Evolutionary conservation across 352 stramenopile species (phyloP), one percentile per base, ranked within the genome.

Genomic region (Pythium graminicola): DNA sequence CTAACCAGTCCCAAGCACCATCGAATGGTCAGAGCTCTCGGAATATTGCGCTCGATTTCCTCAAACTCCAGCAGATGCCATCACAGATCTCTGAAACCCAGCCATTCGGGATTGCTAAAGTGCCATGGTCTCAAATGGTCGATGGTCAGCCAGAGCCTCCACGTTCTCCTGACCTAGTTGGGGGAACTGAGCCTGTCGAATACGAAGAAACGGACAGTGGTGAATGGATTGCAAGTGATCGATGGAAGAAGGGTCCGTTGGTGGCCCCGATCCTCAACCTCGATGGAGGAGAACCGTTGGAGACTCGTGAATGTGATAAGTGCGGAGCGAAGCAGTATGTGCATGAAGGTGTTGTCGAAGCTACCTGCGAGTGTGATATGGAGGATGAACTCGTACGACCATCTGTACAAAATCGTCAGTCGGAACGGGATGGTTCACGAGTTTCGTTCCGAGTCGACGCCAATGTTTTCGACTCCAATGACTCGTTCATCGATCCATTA

Each of bases 181-280:
- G 62, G 28, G 46, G 62, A 1, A 62, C 57, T 10, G 74, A 88
- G 47, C 66, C 65, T 3, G 54, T 77, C 17, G 78, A 89, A 52
- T 73, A 77, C 50, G 65, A 86, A 35, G 78, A 86, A 50, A 74
- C 63, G 19, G 68, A 63, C 20, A 73, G 75, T 22, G 77, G 77
- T 31, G 66, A 89, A 43, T 89, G 77, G 77, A 64, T 86, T n/a
- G 69, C 70, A 20, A 70, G 67, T 16, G 62, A 68, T 36, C 54
- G 51, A 29, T 44, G 60, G 32, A 60, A 69, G 3, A 61, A 62
- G 17, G 69, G 60, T 40, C 33, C 47, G 27, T 6, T 53, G n/a
- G 17, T 47, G 17, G 4, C 39, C 14, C 28, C 58, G 1, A 49
- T 50, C n/a, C 14, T 62, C 4, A 48, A 67, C 17, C 31, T 64